phyloP scores from a whole-genome alignment of 2,329 filamentous ascomycete species.

The Podosphaera fusca region DNA sequence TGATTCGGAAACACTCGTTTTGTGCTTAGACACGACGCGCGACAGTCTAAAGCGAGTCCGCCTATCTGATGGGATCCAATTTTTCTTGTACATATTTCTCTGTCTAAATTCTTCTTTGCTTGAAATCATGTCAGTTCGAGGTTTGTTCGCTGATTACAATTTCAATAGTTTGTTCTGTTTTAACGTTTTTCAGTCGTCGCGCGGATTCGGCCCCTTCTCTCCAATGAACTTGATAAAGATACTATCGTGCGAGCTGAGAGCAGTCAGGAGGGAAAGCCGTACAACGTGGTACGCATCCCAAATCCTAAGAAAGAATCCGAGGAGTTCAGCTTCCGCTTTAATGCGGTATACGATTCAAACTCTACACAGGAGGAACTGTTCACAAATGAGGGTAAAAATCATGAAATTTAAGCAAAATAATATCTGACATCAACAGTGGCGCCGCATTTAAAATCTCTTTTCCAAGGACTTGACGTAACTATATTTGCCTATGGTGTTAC shows the following conservation, averaged over 20 bases:
- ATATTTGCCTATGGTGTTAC: slow-evolving; percentile 88
- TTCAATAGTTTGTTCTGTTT: not conserved
- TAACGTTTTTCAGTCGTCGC: slow-evolving; percentile 48
- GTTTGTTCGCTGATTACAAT: not conserved
- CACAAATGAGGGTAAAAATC: slow-evolving; percentile 53
- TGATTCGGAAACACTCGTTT: not conserved
- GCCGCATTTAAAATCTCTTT: slow-evolving; percentile 75
- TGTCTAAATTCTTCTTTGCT: not conserved
- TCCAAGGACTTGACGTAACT: slow-evolving; percentile 70
- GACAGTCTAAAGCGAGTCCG: not conserved
- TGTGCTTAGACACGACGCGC: not conserved
- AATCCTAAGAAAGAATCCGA: slow-evolving; percentile 83
- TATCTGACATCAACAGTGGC: slow-evolving; percentile 33
- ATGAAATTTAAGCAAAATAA: no score
- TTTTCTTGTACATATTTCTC: not conserved
- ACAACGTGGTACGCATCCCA: slow-evolving; percentile 61
- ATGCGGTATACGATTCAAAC: slow-evolving; percentile 64
- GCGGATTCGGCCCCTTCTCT: slow-evolving; percentile 68
- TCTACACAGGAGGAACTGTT: slow-evolving; percentile 75
- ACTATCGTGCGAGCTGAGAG: slow-evolving; percentile 53
- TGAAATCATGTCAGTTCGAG: slow-evolving; percentile 2
- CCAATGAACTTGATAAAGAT: slow-evolving; percentile 68
- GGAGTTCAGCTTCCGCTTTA: slow-evolving; percentile 79
- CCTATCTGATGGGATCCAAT: not conserved
- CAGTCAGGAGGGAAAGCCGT: slow-evolving; percentile 34